These are phyloP conservation scores for Hypoxylon sp. DNA, from an alignment of 2,329 filamentous ascomycete genomes.

Conservation along the genomic window DNA sequence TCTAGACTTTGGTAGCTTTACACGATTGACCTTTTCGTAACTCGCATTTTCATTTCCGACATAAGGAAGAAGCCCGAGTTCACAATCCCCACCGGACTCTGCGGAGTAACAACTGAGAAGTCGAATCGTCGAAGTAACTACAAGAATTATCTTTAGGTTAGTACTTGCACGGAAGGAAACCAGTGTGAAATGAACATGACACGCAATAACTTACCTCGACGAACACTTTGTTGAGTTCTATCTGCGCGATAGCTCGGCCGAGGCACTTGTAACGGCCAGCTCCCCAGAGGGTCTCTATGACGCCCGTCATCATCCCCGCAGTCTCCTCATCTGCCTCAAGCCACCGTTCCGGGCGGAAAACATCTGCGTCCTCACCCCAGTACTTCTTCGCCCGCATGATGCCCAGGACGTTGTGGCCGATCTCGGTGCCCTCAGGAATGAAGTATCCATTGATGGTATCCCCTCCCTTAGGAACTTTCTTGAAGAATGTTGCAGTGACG, in stretches of 20 bases:
- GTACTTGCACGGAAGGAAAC: background rate
- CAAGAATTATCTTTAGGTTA: constrained; percentile 9
- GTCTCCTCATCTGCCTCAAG: constrained; percentile 54
- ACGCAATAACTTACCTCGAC: constrained; percentile 54
- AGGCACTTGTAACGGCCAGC: constrained; percentile 58
- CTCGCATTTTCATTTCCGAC: constrained; percentile 44
- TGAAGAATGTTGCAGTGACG: constrained; percentile 53
- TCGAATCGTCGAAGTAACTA: constrained; percentile 46
- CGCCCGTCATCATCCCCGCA: constrained; percentile 53
- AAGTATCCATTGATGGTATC: constrained; percentile 51
- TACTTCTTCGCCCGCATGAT: constrained; percentile 57
- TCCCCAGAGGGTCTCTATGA: constrained; percentile 58
- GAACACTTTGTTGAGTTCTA: constrained; percentile 60
- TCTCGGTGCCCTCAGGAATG: constrained; percentile 58
- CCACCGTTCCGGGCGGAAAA: constrained; percentile 62
- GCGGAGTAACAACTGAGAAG: constrained; percentile 43
- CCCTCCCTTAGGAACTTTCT: constrained; percentile 53
- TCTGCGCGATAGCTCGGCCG: constrained; percentile 58
- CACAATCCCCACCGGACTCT: constrained; percentile 37
- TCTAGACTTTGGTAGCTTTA: background rate
- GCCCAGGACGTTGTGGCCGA: constrained; percentile 58
- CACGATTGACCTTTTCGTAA: constrained; percentile 30
- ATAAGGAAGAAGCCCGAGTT: constrained; percentile 46
- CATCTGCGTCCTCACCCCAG: constrained; percentile 52
- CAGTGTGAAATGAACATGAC: background rate